Evolutionary conservation across 2,329 filamentous ascomycete genomes (phyloP).

Genomic region (Chaetoscypha palmicola): DNA sequence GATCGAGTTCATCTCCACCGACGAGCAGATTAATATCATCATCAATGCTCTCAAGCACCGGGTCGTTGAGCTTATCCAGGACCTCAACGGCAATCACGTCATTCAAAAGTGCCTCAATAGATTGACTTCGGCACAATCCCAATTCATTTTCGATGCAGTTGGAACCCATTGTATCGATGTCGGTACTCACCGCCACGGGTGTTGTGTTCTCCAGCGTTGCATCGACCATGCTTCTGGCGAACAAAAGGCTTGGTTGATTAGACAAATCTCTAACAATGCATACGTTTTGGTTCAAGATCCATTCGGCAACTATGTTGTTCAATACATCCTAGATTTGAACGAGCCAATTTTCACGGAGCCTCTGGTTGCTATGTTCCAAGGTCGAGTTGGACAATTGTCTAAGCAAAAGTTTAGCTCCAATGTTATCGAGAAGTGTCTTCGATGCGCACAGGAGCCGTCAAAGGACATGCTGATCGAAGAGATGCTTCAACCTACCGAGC

Average conservation of each 20-base stretch:
- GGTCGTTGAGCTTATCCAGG: constrained; percentile 92
- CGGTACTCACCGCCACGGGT: constrained; percentile 94
- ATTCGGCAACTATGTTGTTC: constrained; percentile 97
- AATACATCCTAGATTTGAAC: constrained; percentile 95
- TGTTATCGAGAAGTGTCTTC: constrained; percentile 93
- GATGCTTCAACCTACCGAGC: constrained; percentile 66
- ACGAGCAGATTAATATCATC: constrained; percentile 79
- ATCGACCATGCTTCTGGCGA: constrained; percentile 91
- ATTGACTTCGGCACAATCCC: constrained; percentile 72
- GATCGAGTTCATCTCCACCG: constrained; percentile 92
- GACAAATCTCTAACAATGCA: constrained; percentile 82
- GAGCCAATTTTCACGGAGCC: constrained; percentile 84
- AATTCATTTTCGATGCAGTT: constrained; percentile 96
- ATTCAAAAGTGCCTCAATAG: constrained; percentile 99
- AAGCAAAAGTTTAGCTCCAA: constrained; percentile 99
- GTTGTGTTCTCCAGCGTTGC: constrained; percentile 95
- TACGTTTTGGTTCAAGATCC: constrained; percentile 88
- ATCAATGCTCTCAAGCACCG: constrained; percentile 74
- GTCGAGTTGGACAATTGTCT: constrained; percentile 64
- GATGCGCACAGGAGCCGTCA: constrained; percentile 68
- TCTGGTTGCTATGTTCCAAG: constrained; percentile 72
- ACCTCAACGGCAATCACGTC: constrained; percentile 96
- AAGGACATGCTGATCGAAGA: constrained; percentile 81
- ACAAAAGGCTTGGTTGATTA: constrained; percentile 82
- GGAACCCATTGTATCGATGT: constrained; percentile 81